These are phyloP conservation scores for Trametes meyenii DNA, from an alignment of 768 basidiomycete species.

Conservation along the genomic window DNA sequence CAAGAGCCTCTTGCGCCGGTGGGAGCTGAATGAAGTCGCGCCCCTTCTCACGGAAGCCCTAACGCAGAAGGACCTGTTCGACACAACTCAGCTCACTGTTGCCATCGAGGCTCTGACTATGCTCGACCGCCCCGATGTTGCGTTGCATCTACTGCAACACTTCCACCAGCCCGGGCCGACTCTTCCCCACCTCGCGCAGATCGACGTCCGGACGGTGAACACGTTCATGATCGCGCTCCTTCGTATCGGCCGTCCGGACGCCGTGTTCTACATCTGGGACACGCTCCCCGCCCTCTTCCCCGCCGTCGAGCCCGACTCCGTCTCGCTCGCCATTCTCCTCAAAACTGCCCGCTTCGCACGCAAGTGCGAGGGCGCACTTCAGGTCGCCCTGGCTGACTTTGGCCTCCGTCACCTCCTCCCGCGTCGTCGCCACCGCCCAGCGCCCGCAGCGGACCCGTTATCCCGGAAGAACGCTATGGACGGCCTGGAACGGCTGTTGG, in stretches of 20 bases:
- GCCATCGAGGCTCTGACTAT: conserved; percentile 55
- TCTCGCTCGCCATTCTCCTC: conserved; percentile 62
- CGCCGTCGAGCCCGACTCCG: conserved; percentile 53
- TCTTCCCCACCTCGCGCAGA: conserved; percentile 10
- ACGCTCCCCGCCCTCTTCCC: conserved; percentile 57
- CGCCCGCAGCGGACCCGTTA: conserved; percentile 5
- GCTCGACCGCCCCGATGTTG: conserved; percentile 46
- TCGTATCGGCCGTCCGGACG: conserved; percentile 58
- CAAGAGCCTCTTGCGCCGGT: conserved; percentile 51
- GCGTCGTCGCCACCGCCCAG: conserved; percentile 18
- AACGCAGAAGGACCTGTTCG: conserved; percentile 41
- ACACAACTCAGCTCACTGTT: conserved; percentile 45
- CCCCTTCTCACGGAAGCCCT: conserved; percentile 25
- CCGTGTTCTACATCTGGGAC: conserved; percentile 71
- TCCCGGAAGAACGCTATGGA: conserved; percentile 34
- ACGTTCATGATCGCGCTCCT: conserved; percentile 52
- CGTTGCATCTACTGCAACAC: conserved; percentile 53
- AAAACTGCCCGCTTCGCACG: conserved; percentile 58
- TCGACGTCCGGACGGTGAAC: conserved; percentile 28
- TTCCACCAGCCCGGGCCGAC: conserved; percentile 18
- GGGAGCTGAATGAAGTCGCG: conserved; percentile 44
- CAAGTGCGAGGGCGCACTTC: conserved; percentile 52
- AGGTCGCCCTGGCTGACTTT: conserved; percentile 52
- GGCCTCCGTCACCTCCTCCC: conserved; percentile 41
- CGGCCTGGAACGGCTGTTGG: conserved; percentile 34